A percentile compares a stretch with the other conserved stretches of the same genome.
These are phyloP conservation scores for Beauveria sp. DNA, from an alignment of 2,329 filamentous ascomycete species.

Conservation along the genomic window DNA sequence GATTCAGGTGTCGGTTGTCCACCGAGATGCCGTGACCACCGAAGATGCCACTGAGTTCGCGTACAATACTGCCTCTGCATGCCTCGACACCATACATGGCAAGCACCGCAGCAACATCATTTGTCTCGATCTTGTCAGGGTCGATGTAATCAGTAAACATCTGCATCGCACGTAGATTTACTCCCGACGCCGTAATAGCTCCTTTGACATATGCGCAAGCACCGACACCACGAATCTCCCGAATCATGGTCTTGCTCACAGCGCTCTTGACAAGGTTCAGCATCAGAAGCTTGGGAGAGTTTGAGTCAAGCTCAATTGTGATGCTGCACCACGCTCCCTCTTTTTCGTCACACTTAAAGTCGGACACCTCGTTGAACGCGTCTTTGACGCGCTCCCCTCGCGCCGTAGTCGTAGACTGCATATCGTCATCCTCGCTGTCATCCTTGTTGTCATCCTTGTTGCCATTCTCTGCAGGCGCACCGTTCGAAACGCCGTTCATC, in stretches of 20 bases:
- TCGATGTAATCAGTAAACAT: constrained; percentile 79
- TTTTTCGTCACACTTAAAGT: constrained; percentile 72
- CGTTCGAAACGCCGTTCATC: constrained; percentile 22
- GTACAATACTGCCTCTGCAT: constrained; percentile 76
- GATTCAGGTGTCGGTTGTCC: constrained; percentile 83
- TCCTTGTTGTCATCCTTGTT: constrained; percentile 21
- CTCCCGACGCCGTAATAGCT: constrained; percentile 70
- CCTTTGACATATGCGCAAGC: constrained; percentile 61
- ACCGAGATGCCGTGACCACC: constrained; percentile 85
- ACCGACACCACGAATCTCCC: constrained; percentile 73
- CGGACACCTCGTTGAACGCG: constrained; percentile 58
- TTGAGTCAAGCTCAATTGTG: constrained; percentile 72
- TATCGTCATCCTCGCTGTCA: constrained; percentile 28
- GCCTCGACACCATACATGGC: constrained; percentile 88
- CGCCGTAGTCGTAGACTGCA: constrained; percentile 30
- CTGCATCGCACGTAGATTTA: constrained; percentile 88
- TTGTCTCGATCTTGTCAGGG: constrained; percentile 79
- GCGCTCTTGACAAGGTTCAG: constrained; percentile 81
- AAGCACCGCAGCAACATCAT: constrained; percentile 84
- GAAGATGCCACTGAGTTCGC: constrained; percentile 82
- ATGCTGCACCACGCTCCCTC: constrained; percentile 70
- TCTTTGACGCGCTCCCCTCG: constrained; percentile 59
- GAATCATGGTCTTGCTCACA: constrained; percentile 71
- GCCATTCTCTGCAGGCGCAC: constrained; percentile 27
- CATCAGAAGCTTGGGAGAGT: constrained; percentile 82